phyloP scores from a whole-genome alignment of 805 yeast species.

The Candida awuae region DNA sequence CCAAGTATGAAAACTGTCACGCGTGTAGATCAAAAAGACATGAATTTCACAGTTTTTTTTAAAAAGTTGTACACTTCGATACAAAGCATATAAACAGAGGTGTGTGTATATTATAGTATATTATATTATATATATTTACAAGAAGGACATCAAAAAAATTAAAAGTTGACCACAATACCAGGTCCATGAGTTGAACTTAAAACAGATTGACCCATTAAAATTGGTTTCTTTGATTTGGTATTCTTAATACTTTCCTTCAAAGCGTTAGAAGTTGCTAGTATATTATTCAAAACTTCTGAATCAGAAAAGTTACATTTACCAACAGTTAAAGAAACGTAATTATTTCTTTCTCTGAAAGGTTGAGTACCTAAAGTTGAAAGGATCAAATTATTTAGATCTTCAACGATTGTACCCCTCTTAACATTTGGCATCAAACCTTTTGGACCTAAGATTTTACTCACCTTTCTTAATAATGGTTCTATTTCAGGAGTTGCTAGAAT shows the following conservation, averaged over 20 bases:
- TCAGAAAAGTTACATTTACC: conserved; percentile 77
- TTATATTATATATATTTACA: conserved; percentile 4
- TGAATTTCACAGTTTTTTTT: too few species aligned
- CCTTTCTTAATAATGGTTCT: conserved; percentile 47
- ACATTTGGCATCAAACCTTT: conserved; percentile 81
- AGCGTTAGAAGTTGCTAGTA: conserved; percentile 58
- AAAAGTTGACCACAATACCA: conserved; percentile 56
- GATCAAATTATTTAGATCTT: conserved; percentile 51
- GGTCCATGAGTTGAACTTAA: conserved; percentile 74
- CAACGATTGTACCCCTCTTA: conserved; percentile 78
- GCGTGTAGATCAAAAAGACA: too few species aligned
- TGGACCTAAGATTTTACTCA: conserved; percentile 84
- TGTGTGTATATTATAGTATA: too few species aligned
- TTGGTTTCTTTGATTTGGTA: conserved; percentile 61
- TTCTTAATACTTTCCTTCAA: conserved; percentile 44
- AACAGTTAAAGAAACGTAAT: conserved; percentile 55
- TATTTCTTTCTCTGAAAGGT: conserved; percentile 69
- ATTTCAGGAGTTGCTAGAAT: conserved; percentile 84
- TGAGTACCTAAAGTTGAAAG: conserved; percentile 53
- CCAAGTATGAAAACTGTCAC: too few species aligned
- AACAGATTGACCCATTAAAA: conserved; percentile 59
- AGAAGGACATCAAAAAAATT: conserved; percentile 1
- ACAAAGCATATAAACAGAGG: too few species aligned
- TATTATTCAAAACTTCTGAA: conserved; percentile 62
- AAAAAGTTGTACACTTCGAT: too few species aligned